These are phyloP conservation scores for Helotiales sp. DNA, from an alignment of 2,329 filamentous ascomycete genomes.

Conservation along the genomic window DNA sequence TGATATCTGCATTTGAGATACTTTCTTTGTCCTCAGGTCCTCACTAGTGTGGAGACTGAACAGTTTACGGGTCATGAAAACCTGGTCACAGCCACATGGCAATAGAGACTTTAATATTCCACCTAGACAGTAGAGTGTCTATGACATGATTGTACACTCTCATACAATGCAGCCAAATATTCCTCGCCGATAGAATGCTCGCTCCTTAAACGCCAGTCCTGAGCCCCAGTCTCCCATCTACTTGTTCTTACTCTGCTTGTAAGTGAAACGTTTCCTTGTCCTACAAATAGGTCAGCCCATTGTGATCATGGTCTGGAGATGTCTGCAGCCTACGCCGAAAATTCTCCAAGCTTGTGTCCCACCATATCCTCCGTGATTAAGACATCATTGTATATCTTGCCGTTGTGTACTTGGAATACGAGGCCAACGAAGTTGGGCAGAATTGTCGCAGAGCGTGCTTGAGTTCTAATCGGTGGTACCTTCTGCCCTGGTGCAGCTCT, in stretches of 20 bases:
- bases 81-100: too few species aligned
- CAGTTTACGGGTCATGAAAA: too few species aligned
- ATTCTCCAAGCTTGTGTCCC: slow-evolving; percentile 73
- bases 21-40: too few species aligned
- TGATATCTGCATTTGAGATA: too few species aligned
- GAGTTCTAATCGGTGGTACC: slow-evolving; percentile 65
- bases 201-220: slow-evolving; percentile 17
- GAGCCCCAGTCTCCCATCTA: slow-evolving; percentile 19
- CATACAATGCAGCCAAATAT: not conserved
- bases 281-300: slow-evolving; percentile 40
- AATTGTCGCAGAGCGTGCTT: slow-evolving; percentile 70
- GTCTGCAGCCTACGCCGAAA: slow-evolving; percentile 57
- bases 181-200: slow-evolving; percentile 1
- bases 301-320: not conserved
- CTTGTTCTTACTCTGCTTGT: slow-evolving; percentile 71
- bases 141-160: not conserved
- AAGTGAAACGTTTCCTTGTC: slow-evolving; percentile 66
- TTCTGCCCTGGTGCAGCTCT: slow-evolving; percentile 50
- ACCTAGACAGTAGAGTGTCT: too few species aligned
- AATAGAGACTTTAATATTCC: too few species aligned
- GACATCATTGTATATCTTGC: slow-evolving; percentile 68
- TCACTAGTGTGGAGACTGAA: too few species aligned
- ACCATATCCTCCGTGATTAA: slow-evolving; percentile 77
- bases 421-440: slow-evolving; percentile 72
- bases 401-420: slow-evolving; percentile 71